Conservation (phyloP, 139 green algal species). For the Gonium pectorale region DNA sequence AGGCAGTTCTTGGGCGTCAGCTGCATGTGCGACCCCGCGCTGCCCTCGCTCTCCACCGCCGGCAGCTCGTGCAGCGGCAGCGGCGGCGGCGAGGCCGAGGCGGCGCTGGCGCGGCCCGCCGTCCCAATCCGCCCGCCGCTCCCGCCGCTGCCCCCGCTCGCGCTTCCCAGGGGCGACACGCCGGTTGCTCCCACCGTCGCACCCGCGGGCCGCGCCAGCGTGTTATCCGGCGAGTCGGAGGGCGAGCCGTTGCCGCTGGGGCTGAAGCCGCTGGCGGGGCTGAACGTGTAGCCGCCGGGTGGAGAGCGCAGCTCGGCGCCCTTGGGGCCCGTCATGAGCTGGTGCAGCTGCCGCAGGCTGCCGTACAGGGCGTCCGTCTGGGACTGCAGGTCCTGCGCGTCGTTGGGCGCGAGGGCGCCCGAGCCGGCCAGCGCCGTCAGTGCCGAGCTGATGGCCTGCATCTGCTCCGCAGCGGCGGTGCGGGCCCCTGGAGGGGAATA, state of each 20-base stretch:
- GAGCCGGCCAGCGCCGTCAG: constrained; percentile 7
- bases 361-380: constrained; percentile 45
- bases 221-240: too few relatives aligned
- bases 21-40: background rate
- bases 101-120: too few relatives aligned
- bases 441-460: constrained; percentile 13
- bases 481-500: background rate
- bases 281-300: background rate
- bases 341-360: constrained; percentile 48
- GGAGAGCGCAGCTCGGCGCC: constrained; percentile 25
- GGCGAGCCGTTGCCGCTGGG: background rate
- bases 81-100: too few relatives aligned
- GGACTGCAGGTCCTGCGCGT: background rate
- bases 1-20: constrained; percentile 48
- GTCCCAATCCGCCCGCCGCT: too few relatives aligned
- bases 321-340: constrained; percentile 51
- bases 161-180: too few relatives aligned
- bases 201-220: too few relatives aligned
- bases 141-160: background rate
- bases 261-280: background rate
- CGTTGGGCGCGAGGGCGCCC: background rate
- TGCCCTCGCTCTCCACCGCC: background rate
- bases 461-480: background rate
- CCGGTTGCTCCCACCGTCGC: too few relatives aligned
- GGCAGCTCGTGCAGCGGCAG: background rate